phyloP scores from a whole-genome alignment of 805 yeast species.

The Kuraishia borneana region DNA sequence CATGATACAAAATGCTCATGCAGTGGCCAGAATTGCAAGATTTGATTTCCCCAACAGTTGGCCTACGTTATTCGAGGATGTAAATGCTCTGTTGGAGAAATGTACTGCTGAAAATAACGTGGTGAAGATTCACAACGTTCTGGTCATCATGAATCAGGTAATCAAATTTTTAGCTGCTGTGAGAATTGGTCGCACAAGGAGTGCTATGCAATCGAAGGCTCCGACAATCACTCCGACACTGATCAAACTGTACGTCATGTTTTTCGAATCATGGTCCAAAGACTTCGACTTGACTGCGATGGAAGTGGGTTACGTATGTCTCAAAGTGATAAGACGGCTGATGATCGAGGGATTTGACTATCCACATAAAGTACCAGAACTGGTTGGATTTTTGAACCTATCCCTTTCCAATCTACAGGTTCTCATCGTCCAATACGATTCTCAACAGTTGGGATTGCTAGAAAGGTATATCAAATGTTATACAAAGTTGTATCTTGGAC shows the following conservation, averaged over 20 bases:
- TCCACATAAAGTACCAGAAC: slow-evolving; percentile 47
- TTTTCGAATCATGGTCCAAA: slow-evolving; percentile 54
- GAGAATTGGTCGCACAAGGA: slow-evolving; percentile 72
- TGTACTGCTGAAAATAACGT: slow-evolving; percentile 32
- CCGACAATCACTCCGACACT: slow-evolving; percentile 52
- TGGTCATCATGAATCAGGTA: slow-evolving; percentile 65
- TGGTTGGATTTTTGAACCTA: slow-evolving; percentile 48
- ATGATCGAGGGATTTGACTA: slow-evolving; percentile 68
- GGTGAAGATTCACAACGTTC: slow-evolving; percentile 46
- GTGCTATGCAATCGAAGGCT: slow-evolving; percentile 63
- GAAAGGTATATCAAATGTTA: slow-evolving; percentile 66
- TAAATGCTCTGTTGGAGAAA: slow-evolving; percentile 32
- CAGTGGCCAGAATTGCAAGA: slow-evolving; percentile 67
- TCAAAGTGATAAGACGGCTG: slow-evolving; percentile 65
- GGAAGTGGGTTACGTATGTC: slow-evolving; percentile 68
- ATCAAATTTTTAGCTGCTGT: slow-evolving; percentile 67
- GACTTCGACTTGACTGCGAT: slow-evolving; percentile 39
- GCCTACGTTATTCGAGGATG: slow-evolving; percentile 68
- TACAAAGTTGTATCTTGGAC: slow-evolving; percentile 58
- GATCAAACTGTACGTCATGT: slow-evolving; percentile 44
- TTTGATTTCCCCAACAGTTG: slow-evolving; percentile 82
- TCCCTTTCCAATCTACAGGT: slow-evolving; percentile 50
- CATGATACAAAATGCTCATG: slow-evolving; percentile 75
- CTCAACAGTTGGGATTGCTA: slow-evolving; percentile 33
- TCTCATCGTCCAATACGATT: slow-evolving; percentile 43